Evolutionary conservation across 805 yeast genomes (phyloP).

Genomic region (Saccharomycopsis fibuligera): DNA sequence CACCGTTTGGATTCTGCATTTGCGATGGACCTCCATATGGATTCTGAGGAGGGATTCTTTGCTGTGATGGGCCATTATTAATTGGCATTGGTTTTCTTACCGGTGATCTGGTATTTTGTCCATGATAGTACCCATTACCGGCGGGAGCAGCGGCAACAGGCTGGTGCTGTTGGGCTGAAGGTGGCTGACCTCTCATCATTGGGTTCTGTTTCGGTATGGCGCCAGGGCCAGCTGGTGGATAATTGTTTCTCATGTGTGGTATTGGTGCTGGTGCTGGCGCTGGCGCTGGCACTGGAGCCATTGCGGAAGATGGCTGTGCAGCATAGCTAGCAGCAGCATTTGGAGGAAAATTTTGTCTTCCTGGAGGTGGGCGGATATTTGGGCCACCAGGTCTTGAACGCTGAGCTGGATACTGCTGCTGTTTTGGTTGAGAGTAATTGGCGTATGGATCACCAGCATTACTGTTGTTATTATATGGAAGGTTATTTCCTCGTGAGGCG

Average conservation of each 20-base stretch:
- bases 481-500: background rate
- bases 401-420: background rate
- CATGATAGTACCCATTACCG: slow-evolving; percentile 1
- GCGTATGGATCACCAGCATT: slow-evolving; percentile 10
- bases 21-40: too few relatives aligned
- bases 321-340: background rate
- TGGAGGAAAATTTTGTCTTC: background rate
- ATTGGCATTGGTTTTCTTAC: slow-evolving; percentile 5
- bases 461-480: too few relatives aligned
- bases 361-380: background rate
- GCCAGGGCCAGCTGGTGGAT: background rate
- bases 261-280: background rate
- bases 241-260: slow-evolving; percentile 2
- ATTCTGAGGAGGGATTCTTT: background rate
- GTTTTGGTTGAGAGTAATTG: background rate
- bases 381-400: background rate
- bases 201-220: background rate
- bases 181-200: slow-evolving; percentile 1
- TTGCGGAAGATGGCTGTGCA: background rate
- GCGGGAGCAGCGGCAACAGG: background rate
- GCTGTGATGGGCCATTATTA: slow-evolving; percentile 1
- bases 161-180: background rate
- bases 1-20: too few relatives aligned
- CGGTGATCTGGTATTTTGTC: slow-evolving; percentile 2
- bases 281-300: background rate